These are phyloP conservation scores for Pulveroboletus sp. DNA, from an alignment of 768 basidiomycete species.

Conservation along the genomic window DNA sequence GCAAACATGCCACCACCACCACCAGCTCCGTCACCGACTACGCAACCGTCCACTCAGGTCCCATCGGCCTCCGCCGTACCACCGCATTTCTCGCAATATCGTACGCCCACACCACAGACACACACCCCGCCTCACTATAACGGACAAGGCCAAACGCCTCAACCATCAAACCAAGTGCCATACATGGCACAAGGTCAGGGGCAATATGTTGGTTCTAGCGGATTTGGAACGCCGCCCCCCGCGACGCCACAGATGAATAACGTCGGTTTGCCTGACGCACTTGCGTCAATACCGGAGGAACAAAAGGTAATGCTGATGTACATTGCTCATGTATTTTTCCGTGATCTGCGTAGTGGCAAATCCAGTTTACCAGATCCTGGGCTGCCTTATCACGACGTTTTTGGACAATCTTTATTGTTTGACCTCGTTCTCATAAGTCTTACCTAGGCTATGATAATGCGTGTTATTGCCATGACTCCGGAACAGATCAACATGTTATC, in stretches of 20 bases:
- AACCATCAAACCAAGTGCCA: constrained; percentile 17
- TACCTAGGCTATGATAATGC: constrained; percentile 64
- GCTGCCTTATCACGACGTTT: background rate
- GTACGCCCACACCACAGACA: constrained; percentile 33
- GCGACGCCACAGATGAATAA: constrained; percentile 17
- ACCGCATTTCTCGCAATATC: constrained; percentile 35
- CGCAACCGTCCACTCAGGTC: constrained; percentile 25
- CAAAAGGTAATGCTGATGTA: constrained; percentile 48
- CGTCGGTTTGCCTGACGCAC: constrained; percentile 41
- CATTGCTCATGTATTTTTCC: constrained; percentile 2
- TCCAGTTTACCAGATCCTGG: background rate
- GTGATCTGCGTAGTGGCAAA: constrained; percentile 2
- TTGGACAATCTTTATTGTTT: background rate
- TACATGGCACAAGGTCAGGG: constrained; percentile 19
- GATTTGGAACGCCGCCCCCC: constrained; percentile 21
- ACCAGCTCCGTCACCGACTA: constrained; percentile 5
- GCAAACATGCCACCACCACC: constrained; percentile 19
- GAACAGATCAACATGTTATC: constrained; percentile 79
- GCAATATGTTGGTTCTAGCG: constrained; percentile 15
- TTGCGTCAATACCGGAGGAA: constrained; percentile 61
- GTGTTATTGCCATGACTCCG: constrained; percentile 75
- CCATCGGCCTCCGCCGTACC: constrained; percentile 42
- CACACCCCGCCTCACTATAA: constrained; percentile 28
- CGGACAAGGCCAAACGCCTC: constrained; percentile 27
- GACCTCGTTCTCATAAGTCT: constrained; percentile 11